Evolutionary conservation across 2,329 filamentous ascomycete species (phyloP).

Genomic region (Aureobasidium sp.): DNA sequence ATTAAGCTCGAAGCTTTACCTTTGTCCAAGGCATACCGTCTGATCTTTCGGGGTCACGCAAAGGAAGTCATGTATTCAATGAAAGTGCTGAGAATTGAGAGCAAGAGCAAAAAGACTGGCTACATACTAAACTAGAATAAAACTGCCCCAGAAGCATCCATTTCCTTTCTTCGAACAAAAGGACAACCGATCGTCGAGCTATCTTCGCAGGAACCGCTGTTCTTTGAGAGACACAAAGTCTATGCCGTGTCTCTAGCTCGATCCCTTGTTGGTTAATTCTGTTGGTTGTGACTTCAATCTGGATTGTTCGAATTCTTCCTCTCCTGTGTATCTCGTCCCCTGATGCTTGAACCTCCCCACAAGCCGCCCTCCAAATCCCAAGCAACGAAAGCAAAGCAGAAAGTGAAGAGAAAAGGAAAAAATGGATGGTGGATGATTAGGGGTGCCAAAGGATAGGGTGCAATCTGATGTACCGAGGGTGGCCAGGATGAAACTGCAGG

Average conservation of each 20-base stretch:
- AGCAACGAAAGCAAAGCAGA: constrained; percentile 10
- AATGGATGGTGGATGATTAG: constrained; percentile 5
- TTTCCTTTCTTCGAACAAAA: background rate
- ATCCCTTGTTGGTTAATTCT: background rate
- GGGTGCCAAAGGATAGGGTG: constrained; percentile 1
- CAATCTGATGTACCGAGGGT: constrained; percentile 12
- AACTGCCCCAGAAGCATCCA: background rate
- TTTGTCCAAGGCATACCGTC: no score
- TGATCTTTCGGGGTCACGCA: no score
- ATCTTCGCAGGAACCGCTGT: background rate
- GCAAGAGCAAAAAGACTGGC: background rate
- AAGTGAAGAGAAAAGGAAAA: constrained; percentile 1
- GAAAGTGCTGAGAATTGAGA: background rate
- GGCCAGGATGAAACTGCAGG: constrained; percentile 18
- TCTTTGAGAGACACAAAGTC: background rate
- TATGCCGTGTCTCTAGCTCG: background rate
- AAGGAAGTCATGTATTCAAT: background rate
- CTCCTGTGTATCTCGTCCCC: constrained; percentile 1
- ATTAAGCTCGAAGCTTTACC: no score
- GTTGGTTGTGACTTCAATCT: constrained; percentile 4
- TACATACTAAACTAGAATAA: constrained; percentile 2
- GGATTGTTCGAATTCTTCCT: background rate
- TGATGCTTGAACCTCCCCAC: constrained; percentile 16
- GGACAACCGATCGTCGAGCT: background rate
- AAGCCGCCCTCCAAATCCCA: constrained; percentile 12